phyloP scores from a whole-genome alignment of 2,329 filamentous ascomycete genomes.

The Arthrinium phaeospermum region DNA sequence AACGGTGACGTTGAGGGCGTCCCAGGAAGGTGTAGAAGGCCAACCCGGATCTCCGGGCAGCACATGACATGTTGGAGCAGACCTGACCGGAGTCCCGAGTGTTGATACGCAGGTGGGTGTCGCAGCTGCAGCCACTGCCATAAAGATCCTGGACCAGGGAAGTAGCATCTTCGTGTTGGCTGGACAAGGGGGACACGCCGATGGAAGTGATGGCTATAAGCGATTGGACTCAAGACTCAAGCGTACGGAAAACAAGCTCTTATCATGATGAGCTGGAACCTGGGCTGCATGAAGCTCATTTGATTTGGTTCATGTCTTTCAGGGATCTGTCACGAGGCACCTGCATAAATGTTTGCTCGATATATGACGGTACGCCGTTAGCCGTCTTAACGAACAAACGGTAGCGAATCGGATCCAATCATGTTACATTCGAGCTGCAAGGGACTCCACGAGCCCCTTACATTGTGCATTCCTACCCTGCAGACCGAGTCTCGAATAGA shows the following conservation, averaged over 20 bases:
- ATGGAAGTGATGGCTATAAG: neutral
- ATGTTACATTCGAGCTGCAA: neutral
- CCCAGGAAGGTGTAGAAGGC: slow-evolving; percentile 23
- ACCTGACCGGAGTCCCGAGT: neutral
- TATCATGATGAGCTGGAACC: neutral
- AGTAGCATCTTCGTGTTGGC: neutral
- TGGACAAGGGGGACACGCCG: neutral
- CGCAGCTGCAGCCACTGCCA: neutral
- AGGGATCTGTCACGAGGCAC: neutral
- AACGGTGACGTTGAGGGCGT: slow-evolving; percentile 49
- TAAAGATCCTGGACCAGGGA: neutral
- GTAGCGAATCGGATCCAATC: neutral
- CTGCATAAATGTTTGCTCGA: neutral
- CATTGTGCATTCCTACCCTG: neutral
- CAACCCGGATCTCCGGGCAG: slow-evolving; percentile 3
- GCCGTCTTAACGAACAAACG: neutral
- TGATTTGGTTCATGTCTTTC: neutral
- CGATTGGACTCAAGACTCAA: neutral
- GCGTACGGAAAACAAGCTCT: neutral
- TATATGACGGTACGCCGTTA: too few species aligned
- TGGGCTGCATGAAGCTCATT: neutral
- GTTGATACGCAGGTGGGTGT: neutral
- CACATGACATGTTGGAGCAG: neutral
- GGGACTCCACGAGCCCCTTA: neutral
- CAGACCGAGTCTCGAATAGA: neutral